Base-by-base conservation (phyloP, 495 filamentous ascomycete genomes). In the Bombardia bombarda region DNA sequence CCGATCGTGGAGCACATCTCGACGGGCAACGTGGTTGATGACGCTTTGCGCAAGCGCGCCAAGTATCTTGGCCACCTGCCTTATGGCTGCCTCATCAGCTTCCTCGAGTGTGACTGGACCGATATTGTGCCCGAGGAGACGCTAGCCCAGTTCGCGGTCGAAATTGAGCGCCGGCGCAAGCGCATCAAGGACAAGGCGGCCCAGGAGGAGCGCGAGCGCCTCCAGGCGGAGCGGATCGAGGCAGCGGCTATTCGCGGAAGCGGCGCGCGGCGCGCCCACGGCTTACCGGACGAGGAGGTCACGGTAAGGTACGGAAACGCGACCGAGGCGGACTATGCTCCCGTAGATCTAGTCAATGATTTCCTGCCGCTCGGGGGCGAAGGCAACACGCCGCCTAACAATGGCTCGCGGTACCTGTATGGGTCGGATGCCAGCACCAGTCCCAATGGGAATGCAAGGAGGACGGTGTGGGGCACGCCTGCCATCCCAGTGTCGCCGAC, bases 31-130 rank as follows among this genome's bases (percentile, higher is more conserved):
- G 82, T 87, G 16, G 79, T 98, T 21, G 93, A 97, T 51, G 89
- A 96, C 52, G 83, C 86, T 21, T 66, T 96, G 25, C 79, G 92
- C 30, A 87, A 84, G 61, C 77, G 87, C 39, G 78, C 86, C 24
- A 95, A 92, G 60, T 98, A 97, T 52, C 74, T 98, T 1, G 80
- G 82, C 6, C 92, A 98, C 59, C 75, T 98, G 12, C 92, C 92
- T 0, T 78, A 88, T 41, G 92, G 92, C 2, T 96, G 90, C 61
- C 86, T 95, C 47, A 87, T 97, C 31, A 86, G 75, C 50, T 97
- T 97, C 53, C 67, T 98, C 0, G 92, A 97, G 62, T 98, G 92
- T 52, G 88, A 98, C 58, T 98, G 92, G 92, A 87, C 87, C 1
- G 92, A 95, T 50, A 78, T 89, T 13, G 87, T 98, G 14, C 65